phyloP scores from a whole-genome alignment of 352 stramenopile species.

The Globisporangium nunn region DNA sequence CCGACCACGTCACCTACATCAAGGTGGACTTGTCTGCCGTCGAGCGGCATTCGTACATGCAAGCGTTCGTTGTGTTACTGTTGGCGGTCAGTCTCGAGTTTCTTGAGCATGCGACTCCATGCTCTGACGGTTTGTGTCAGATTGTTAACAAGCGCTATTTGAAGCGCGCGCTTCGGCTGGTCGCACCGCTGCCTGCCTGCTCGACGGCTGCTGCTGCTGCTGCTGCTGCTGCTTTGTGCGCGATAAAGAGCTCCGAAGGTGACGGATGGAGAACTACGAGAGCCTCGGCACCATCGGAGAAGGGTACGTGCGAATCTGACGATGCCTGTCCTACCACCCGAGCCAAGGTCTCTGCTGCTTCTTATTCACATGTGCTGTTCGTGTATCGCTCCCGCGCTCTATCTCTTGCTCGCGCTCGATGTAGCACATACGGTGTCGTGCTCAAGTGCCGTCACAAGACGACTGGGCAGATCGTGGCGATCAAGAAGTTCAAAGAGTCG shows the following conservation, averaged over 20 bases:
- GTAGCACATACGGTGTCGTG: constrained; percentile 79
- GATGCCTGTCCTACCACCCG: no score
- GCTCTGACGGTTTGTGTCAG: no score
- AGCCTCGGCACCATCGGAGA: constrained; percentile 82
- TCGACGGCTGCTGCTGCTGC: no score
- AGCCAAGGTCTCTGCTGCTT: not conserved
- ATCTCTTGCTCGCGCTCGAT: not conserved
- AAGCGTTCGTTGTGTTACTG: no score
- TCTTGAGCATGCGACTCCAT: no score
- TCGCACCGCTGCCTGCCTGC: no score
- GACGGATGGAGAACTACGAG: constrained; percentile 83
- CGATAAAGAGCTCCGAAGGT: not conserved
- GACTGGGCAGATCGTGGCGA: constrained; percentile 82
- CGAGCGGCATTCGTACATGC: no score
- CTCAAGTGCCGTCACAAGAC: constrained; percentile 82
- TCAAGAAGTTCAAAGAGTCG: constrained; percentile 91
- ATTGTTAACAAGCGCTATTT: no score
- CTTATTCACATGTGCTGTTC: not conserved
- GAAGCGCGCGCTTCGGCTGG: no score
- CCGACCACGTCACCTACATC: no score
- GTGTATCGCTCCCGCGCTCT: not conserved
- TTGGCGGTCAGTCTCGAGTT: no score
- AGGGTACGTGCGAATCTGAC: constrained; percentile 35
- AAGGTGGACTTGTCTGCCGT: no score
- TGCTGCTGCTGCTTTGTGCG: not conserved